phyloP scores from a whole-genome alignment of 305 asterid species.

The Plantago lanceolata region DNA sequence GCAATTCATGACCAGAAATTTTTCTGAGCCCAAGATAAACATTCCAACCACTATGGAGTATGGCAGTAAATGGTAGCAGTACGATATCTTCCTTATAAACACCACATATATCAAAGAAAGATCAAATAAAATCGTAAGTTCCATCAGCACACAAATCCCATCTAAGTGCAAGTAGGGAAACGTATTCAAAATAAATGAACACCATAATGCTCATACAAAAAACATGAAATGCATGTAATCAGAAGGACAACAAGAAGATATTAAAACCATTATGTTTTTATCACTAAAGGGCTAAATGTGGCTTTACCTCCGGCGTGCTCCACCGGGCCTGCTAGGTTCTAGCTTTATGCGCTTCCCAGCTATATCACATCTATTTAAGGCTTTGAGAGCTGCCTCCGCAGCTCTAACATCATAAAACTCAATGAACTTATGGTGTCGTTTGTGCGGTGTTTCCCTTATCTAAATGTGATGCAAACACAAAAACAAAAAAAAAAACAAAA shows the following conservation, averaged over 20 bases:
- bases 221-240: no score
- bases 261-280: not conserved
- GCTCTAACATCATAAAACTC: slow-evolving; percentile 94
- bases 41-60: no score
- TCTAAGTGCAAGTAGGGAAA: no score
- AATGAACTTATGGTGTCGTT: slow-evolving; percentile 89
- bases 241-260: slow-evolving; percentile 14
- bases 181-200: no score
- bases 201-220: no score
- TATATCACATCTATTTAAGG: slow-evolving; percentile 86
- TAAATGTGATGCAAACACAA: slow-evolving; percentile 29
- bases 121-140: no score
- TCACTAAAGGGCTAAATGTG: slow-evolving; percentile 7
- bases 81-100: no score
- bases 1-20: no score
- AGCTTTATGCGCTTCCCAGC: slow-evolving; percentile 96
- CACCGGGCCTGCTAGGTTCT: slow-evolving; percentile 98
- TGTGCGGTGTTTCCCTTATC: slow-evolving; percentile 97
- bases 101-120: no score
- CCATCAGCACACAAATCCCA: no score
- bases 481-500: slow-evolving; percentile 18
- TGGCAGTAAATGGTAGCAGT: no score
- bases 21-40: no score
- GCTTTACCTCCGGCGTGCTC: slow-evolving; percentile 83
- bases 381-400: slow-evolving; percentile 95